phyloP scores from a whole-genome alignment of 176 grass and related monocot species.

The Aegilops speltoides region DNA sequence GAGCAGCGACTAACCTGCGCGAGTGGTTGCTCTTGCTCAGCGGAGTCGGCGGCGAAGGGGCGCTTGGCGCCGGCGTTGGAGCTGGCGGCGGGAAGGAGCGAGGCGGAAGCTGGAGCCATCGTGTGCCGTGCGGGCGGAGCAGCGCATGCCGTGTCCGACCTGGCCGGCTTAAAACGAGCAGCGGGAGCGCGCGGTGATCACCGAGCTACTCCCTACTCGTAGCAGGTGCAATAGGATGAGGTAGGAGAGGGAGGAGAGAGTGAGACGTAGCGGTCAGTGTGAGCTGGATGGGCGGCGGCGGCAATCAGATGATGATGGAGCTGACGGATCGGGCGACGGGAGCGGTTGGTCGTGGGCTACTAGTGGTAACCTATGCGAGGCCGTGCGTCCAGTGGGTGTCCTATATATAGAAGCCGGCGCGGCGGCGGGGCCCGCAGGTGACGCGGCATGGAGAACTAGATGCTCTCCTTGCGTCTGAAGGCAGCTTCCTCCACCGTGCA shows the following conservation, averaged over 20 bases:
- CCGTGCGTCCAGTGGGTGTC: not conserved
- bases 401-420: not conserved
- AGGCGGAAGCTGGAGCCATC: conserved; percentile 42
- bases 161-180: conserved; percentile 12
- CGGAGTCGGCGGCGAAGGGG: not conserved
- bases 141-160: conserved; percentile 24
- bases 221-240: not conserved
- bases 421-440: not conserved
- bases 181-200: not conserved
- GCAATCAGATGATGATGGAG: conserved; percentile 3
- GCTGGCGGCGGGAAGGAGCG: conserved; percentile 6
- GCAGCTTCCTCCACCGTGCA: not conserved
- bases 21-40: not conserved
- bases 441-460: not conserved
- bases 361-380: not conserved
- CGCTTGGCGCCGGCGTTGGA: conserved; percentile 35
- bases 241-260: not conserved
- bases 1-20: conserved; percentile 15
- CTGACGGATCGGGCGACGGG: not conserved
- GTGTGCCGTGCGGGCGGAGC: not conserved
- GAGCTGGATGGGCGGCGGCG: conserved; percentile 21
- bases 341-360: conserved; percentile 18
- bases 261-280: conserved; percentile 20
- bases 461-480: conserved; percentile 33
- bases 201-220: not conserved